Percentiles rank a stretch among this genome's conserved stretches.
These are phyloP conservation scores for Endogone sp. DNA, from an alignment of 192 early-diverging fungal genomes.

Conservation along the genomic window DNA sequence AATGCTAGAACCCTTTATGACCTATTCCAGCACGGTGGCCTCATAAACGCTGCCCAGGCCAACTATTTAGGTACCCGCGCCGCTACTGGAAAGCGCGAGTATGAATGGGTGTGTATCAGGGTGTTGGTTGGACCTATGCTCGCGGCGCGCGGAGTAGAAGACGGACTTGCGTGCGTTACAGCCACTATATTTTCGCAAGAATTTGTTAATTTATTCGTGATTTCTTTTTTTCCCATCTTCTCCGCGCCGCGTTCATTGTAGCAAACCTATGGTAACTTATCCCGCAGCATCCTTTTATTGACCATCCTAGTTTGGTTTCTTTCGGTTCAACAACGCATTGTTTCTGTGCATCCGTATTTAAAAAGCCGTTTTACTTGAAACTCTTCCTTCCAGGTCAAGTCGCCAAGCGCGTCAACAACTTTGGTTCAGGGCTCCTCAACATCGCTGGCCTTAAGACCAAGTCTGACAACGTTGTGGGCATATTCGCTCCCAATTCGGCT, in stretches of 20 bases:
- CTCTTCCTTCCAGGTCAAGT: constrained; percentile 36
- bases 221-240: constrained; percentile 2
- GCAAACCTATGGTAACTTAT: constrained; percentile 35
- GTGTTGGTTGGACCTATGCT: not conserved
- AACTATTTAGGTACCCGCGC: constrained; percentile 7
- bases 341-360: too few species aligned
- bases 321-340: too few species aligned
- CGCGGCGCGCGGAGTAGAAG: not conserved
- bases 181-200: too few species aligned
- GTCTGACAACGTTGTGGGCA: constrained; percentile 27
- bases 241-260: constrained; percentile 7
- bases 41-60: constrained; percentile 4
- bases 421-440: constrained; percentile 69
- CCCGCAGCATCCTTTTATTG: not conserved
- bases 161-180: too few species aligned
- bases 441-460: constrained; percentile 24
- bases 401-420: constrained; percentile 50
- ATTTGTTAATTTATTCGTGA: not conserved
- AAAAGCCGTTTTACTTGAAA: too few species aligned
- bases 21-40: constrained; percentile 37
- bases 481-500: constrained; percentile 25
- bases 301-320: not conserved
- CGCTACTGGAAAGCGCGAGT: constrained; percentile 1
- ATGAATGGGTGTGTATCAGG: constrained; percentile 21
- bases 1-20: constrained; percentile 42